Conservation (phyloP, 768 basidiomycete species). For the Termitomyces sp. region DNA sequence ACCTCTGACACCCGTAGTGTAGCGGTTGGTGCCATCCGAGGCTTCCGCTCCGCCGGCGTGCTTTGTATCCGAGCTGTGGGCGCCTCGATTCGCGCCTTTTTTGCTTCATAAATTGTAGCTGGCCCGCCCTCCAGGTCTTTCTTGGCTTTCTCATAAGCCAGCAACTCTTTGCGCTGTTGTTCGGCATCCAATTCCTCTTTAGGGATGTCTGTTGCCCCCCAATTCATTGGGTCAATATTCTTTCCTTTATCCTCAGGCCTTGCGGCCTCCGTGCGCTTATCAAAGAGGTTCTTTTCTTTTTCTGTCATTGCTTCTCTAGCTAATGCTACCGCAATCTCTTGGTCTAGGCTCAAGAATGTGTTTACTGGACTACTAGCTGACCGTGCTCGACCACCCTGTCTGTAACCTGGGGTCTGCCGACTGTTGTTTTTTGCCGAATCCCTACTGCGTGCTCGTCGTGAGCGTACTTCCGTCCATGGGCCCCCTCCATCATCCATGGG, state of each 20-base stretch:
- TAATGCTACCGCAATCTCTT: background rate
- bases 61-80: too few species aligned
- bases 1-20: too few species aligned
- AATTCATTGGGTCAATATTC: background rate
- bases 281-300: background rate
- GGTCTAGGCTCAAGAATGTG: background rate
- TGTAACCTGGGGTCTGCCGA: too few species aligned
- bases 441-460: background rate
- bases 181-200: background rate
- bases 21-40: too few species aligned
- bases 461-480: background rate
- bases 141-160: accelerated
- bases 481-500: background rate
- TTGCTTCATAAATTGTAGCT: too few species aligned
- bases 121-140: background rate
- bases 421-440: background rate
- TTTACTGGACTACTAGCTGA: background rate
- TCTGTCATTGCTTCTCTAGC: background rate
- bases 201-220: background rate
- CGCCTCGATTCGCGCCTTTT: too few species aligned
- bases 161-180: background rate
- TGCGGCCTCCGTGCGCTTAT: accelerated
- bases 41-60: too few species aligned
- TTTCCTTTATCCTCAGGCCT: background rate
- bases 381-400: too few species aligned